phyloP scores from a whole-genome alignment of 176 grass and related monocot species.

The Carex littledalei region DNA sequence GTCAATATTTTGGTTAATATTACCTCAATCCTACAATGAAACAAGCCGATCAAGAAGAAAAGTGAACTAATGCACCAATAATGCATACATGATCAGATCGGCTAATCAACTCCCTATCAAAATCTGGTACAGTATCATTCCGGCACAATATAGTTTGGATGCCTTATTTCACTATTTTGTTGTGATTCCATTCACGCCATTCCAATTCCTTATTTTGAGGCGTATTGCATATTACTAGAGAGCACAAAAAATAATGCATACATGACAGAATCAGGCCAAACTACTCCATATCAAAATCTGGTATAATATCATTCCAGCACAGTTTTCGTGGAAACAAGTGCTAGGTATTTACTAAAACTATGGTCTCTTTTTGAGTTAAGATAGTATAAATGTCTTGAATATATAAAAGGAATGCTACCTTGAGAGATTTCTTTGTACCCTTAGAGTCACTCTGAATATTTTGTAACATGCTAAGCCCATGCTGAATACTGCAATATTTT shows the following conservation, averaged over 20 bases:
- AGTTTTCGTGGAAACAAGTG: background rate
- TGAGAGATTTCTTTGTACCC: slow-evolving; percentile 90
- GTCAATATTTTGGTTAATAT: background rate
- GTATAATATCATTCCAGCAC: background rate
- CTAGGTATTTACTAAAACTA: background rate
- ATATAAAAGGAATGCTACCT: slow-evolving; percentile 39
- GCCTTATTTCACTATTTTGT: background rate
- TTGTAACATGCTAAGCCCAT: slow-evolving; percentile 71
- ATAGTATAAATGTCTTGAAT: background rate
- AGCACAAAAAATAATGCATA: slow-evolving; percentile 1
- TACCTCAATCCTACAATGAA: too few species aligned
- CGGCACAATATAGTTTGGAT: background rate
- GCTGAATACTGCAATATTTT: slow-evolving; percentile 56
- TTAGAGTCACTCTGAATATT: slow-evolving; percentile 61
- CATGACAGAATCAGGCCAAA: background rate
- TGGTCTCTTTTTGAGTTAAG: background rate
- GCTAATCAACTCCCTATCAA: background rate
- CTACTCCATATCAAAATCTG: background rate
- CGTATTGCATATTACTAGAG: background rate
- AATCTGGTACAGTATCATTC: background rate
- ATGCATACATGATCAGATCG: background rate
- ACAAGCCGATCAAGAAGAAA: too few species aligned
- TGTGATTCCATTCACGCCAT: background rate
- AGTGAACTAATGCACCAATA: background rate
- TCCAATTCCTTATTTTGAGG: background rate